Evolutionary conservation across 129 eudicot genomes (phyloP).

Genomic region (Scalesia atractyloides): DNA sequence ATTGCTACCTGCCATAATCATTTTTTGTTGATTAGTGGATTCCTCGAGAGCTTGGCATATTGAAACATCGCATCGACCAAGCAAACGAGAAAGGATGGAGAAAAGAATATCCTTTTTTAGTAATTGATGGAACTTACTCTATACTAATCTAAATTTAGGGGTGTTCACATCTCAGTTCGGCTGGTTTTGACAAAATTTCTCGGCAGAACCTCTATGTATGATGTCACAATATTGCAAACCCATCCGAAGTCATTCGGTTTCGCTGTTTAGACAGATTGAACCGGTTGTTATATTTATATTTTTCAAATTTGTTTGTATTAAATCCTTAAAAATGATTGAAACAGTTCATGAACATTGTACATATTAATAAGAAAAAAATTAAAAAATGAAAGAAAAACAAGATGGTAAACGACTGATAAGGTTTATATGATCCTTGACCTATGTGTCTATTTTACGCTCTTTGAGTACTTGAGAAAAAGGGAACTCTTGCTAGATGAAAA

Average conservation of each 20-base stretch:
- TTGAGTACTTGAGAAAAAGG: slow-evolving; percentile 49
- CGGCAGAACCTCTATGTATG: not conserved
- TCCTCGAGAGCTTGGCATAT: slow-evolving; percentile 48
- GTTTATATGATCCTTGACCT: slow-evolving; percentile 47
- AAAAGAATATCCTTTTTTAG: slow-evolving; percentile 69
- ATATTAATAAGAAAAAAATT: too few relatives aligned
- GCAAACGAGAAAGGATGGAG: slow-evolving; percentile 92
- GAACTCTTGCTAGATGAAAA: slow-evolving; percentile 38
- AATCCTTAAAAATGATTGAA: too few relatives aligned
- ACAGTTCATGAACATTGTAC: too few relatives aligned
- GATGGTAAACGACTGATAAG: too few relatives aligned
- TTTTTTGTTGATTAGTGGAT: slow-evolving; percentile 45
- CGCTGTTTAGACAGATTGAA: too few relatives aligned
- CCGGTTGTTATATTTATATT: too few relatives aligned
- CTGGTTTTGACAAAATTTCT: not conserved
- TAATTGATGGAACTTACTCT: not conserved
- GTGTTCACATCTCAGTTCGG: not conserved
- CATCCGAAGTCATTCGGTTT: too few relatives aligned
- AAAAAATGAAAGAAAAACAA: too few relatives aligned
- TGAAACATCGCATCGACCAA: slow-evolving; percentile 57
- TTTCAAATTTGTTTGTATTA: too few relatives aligned
- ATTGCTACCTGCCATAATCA: not conserved
- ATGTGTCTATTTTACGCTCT: slow-evolving; percentile 35
- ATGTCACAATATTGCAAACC: not conserved
- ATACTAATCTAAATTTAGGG: not conserved